Conservation (phyloP, 1,284 basidiomycete genomes). For the Leucoagaricus sp. region DNA sequence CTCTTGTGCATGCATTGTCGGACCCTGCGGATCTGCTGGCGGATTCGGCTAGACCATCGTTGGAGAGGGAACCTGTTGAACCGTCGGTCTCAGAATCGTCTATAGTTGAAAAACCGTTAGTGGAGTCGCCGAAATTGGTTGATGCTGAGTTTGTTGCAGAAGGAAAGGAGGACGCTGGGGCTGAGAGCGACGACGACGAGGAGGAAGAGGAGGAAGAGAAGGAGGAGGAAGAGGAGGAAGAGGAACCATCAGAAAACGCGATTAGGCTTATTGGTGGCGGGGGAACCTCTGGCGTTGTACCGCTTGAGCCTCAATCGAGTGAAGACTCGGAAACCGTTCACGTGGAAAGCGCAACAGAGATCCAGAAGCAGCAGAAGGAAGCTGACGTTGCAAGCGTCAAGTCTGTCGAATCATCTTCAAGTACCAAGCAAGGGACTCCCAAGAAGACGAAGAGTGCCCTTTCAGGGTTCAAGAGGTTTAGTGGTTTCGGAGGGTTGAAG, state of each 20-base stretch:
- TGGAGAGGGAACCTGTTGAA: constrained; percentile 36
- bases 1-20: constrained; percentile 16
- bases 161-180: no score
- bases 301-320: constrained; percentile 1
- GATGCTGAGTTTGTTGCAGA: constrained; percentile 1
- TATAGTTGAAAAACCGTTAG: constrained; percentile 9
- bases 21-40: constrained; percentile 44
- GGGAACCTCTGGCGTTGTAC: constrained; percentile 36
- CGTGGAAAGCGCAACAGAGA: constrained; percentile 5
- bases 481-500: constrained; percentile 43
- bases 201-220: constrained; percentile 8
- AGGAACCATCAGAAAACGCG: constrained; percentile 39
- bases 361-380: constrained; percentile 20
- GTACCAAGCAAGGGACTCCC: constrained; percentile 32
- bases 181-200: background rate
- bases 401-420: constrained; percentile 24
- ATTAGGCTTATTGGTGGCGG: constrained; percentile 61
- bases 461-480: constrained; percentile 56
- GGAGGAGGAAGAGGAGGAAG: constrained; percentile 24
- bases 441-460: constrained; percentile 60
- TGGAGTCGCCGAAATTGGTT: constrained; percentile 7
- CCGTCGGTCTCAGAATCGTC: constrained; percentile 20
- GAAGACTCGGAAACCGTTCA: constrained; percentile 8
- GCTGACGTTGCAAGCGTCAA: constrained; percentile 27
- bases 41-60: constrained; percentile 35